Base-by-base conservation (phyloP, 169 alveolate species). In the Plasmodium adleri region DNA sequence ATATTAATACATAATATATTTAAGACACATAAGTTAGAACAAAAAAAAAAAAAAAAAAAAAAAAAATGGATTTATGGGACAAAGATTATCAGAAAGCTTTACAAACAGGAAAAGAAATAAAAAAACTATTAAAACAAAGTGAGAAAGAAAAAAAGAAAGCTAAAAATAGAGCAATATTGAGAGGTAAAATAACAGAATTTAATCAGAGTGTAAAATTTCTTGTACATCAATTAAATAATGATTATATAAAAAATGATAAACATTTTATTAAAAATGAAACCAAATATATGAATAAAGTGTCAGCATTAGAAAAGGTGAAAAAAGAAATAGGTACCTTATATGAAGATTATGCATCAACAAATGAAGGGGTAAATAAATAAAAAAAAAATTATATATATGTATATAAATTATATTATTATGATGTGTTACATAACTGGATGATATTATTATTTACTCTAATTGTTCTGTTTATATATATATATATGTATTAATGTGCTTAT, bases 151-250 rank as follows among this genome's bases (percentile, higher is more conserved):
- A 70, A 24, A 68, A 80, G 50, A 80, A 56, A 32, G 73, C 90
- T 32, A 80, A 80, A 54, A 80, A 80, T n/a, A 80, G 83, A 72
- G 90, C 90, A 39, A 80, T 80, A 1, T 56, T 80, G 47, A 80
- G 90, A 24, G 90, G 90, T 1, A 68, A 80, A 62, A 80, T 80
- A 80, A 67, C 90, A 1, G 90, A 80, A 45, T 80, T 80, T 80
- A 80, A 80, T 80, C 90, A 80, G 45, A 80, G 24, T 39, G 22
- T 80, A 12, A 80, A 62, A 68, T 80, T 80, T 43, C 43, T 80
- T 26, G 15, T 39, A n/a, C 90, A 80, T 5, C 90, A 80, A 52
- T 71, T 80, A 80, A 43, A 68, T 49, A 80, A 80, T 80, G 85
- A 80, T 56, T 80, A 80, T 28, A 80, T 80, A 80, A 80, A 80